Evolutionary conservation across 208 protist species (phyloP), one percentile per base, ranked within the genome.

Genomic region (Acanthamoeba sp.): DNA sequence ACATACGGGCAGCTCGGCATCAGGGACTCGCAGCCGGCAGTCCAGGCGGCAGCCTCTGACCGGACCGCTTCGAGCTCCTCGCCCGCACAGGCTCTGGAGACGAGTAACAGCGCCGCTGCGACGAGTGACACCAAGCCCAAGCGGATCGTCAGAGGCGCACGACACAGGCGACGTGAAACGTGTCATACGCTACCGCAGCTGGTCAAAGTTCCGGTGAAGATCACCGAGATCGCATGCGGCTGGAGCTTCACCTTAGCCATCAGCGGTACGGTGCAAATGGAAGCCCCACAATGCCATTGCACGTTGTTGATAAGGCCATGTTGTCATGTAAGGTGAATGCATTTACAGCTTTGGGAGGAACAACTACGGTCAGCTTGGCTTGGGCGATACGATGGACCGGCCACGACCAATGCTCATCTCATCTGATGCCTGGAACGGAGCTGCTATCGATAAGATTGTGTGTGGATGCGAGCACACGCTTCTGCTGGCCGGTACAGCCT

Each of bases 211-310:
- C 66, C 66, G 16, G 52, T 3, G 2, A 29, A 34, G 55, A 20
- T 91, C 45, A 55, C 7, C 34, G 16, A 4, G 7, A 91, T 91
- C 18, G 34, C n/a, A 5, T 91, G 85, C 32, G 85, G 85, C 2
- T 91, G 85, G 85, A 73, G 85, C 62, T 91, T 91, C 55, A 91
- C 48, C 1, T 55, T 91, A 24, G 55, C 27, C 9, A 18, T 91
- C 45, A n/a, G 55, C 3, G 85, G 85, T 91, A 73, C 55, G 20
- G 1, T 87, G 12, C n/a, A n/a, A n/a, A n/a, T n/a, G n/a, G n/a
- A n/a, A n/a, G n/a, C n/a, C n/a, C n/a, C n/a, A n/a, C n/a, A n/a
- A n/a, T n/a, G n/a, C n/a, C n/a, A n/a, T 38, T 76, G 32, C 66
- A 55, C n/a, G n/a, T n/a, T n/a, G n/a, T n/a, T n/a, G n/a, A n/a